Conservation (phyloP, 768 basidiomycete species). For the Agrocybe pediades region DNA sequence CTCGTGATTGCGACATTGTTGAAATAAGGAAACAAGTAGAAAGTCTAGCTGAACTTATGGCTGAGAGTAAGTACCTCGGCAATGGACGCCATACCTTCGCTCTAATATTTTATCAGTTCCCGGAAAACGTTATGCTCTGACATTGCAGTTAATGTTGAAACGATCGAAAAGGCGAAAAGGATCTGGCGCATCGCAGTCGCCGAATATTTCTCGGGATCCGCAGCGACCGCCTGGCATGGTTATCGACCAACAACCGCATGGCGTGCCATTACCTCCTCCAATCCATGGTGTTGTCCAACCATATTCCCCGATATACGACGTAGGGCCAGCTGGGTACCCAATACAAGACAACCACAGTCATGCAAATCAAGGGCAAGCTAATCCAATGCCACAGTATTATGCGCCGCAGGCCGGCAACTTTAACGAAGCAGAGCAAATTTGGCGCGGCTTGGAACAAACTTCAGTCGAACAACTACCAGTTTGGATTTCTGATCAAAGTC, state of each 20-base stretch:
- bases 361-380: slow-evolving; percentile 18
- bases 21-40: slow-evolving; percentile 81
- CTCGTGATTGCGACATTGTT: slow-evolving; percentile 76
- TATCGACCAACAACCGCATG: slow-evolving; percentile 41
- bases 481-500: slow-evolving; percentile 83
- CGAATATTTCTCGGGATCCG: slow-evolving; percentile 55
- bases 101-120: slow-evolving; percentile 58
- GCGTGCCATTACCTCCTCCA: slow-evolving; percentile 24
- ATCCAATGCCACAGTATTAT: slow-evolving; percentile 27
- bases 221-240: slow-evolving; percentile 50
- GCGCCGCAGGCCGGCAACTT: slow-evolving; percentile 28
- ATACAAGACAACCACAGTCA: slow-evolving; percentile 32
- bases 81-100: not conserved
- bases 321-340: slow-evolving; percentile 26
- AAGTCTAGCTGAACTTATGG: slow-evolving; percentile 72
- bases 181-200: slow-evolving; percentile 64
- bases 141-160: slow-evolving; percentile 88
- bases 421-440: slow-evolving; percentile 66
- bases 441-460: slow-evolving; percentile 74
- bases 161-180: slow-evolving; percentile 64
- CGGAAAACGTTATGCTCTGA: slow-evolving; percentile 90
- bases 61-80: slow-evolving; percentile 59
- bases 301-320: slow-evolving; percentile 61
- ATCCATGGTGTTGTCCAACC: slow-evolving; percentile 47
- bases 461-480: slow-evolving; percentile 78